Evolutionary conservation across 441 rosid species (phyloP).

Genomic region (Theobroma grandiflorum): DNA sequence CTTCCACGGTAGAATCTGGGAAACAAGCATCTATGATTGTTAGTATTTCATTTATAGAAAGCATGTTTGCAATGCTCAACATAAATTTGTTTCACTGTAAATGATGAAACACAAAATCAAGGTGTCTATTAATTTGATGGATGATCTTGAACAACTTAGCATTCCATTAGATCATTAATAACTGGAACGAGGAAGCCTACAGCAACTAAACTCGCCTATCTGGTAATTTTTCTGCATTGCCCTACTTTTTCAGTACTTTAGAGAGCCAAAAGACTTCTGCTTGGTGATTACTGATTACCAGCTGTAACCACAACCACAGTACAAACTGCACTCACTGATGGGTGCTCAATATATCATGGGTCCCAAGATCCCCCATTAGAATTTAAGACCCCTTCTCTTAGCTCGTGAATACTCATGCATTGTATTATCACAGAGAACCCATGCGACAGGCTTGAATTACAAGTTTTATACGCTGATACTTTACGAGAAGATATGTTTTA

Average conservation of each 20-base stretch:
- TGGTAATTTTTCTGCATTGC: neutral
- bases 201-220: neutral
- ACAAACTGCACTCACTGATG: neutral
- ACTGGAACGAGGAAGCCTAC: neutral
- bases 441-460: slow-evolving; percentile 16
- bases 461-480: neutral
- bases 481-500: slow-evolving; percentile 12
- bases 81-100: neutral
- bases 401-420: neutral
- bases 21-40: neutral
- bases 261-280: neutral
- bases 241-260: neutral
- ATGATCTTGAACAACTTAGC: neutral
- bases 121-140: neutral
- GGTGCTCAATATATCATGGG: neutral
- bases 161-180: neutral
- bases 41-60: neutral
- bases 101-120: neutral
- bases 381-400: neutral
- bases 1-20: neutral
- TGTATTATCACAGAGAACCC: neutral
- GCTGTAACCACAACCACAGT: neutral
- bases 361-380: neutral
- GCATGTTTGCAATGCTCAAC: neutral
- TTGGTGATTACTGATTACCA: neutral